Percentiles rank a stretch among this genome's conserved stretches.
phyloP scores from a whole-genome alignment of 2,329 filamentous ascomycete species.

The Neonectria magnoliae region DNA sequence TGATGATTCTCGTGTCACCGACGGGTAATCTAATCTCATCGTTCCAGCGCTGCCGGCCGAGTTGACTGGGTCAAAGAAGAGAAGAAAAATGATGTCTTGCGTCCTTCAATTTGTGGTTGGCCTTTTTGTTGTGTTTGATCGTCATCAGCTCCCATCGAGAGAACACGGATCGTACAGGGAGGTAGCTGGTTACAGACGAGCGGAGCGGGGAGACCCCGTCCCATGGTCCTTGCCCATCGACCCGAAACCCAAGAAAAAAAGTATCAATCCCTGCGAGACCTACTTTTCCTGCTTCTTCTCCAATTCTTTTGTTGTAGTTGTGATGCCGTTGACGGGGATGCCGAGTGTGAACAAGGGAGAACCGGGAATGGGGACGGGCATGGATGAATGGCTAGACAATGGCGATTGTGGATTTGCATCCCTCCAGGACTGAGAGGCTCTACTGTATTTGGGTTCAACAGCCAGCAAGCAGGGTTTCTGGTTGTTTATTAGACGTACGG shows the following conservation, averaged over 20 bases:
- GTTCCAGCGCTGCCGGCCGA: neutral
- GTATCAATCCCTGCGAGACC: neutral
- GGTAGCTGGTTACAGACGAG: neutral
- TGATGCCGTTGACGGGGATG: neutral
- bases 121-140: neutral
- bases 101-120: neutral
- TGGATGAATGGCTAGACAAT: neutral
- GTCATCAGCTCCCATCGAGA: neutral
- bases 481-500: neutral
- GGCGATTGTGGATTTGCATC: conserved; percentile 1
- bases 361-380: neutral
- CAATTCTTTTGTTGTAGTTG: neutral
- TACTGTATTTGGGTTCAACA: neutral
- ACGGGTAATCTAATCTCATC: neutral
- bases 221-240: neutral
- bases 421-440: neutral
- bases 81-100: neutral
- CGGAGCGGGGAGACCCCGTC: neutral
- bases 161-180: conserved; percentile 4
- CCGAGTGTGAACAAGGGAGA: neutral
- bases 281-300: neutral
- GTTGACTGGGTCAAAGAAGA: no score
- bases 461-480: neutral
- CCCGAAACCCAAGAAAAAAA: neutral
- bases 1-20: neutral